Conservation (phyloP, 2,329 filamentous ascomycete genomes). For the Aspergillus sp. region DNA sequence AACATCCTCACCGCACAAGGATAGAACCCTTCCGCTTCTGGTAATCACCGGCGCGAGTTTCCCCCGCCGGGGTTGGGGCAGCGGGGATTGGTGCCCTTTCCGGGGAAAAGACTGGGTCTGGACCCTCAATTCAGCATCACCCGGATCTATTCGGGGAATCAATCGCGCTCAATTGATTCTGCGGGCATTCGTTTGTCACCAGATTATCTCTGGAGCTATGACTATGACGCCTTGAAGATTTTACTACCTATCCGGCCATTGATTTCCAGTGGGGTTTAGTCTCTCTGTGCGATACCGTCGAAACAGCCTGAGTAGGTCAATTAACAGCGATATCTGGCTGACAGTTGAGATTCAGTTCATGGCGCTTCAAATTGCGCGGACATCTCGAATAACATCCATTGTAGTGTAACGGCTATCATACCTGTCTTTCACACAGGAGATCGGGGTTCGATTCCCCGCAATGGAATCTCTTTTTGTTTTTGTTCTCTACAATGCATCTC, state of each 20-base stretch:
- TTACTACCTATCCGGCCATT: too few relatives aligned
- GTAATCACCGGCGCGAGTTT: neutral
- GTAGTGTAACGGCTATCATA: conserved; percentile 20
- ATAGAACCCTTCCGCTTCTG: neutral
- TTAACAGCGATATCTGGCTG: too few relatives aligned
- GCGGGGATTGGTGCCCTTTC: neutral
- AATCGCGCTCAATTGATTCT: too few relatives aligned
- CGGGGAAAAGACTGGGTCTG: neutral
- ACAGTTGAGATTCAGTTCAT: neutral
- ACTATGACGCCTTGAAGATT: too few relatives aligned
- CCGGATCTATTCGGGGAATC: too few relatives aligned
- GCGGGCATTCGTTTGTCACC: too few relatives aligned
- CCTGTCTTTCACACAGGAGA: conserved; percentile 19
- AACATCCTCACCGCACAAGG: too few relatives aligned
- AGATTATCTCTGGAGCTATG: too few relatives aligned
- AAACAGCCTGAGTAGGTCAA: neutral
- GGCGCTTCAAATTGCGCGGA: neutral
- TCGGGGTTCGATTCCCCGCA: conserved; percentile 20
- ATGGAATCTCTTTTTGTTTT: conserved; percentile 5
- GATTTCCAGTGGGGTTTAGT: too few relatives aligned
- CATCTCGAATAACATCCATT: conserved; percentile 1
- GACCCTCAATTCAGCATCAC: neutral
- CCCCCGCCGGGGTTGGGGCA: neutral
- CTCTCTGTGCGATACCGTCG: too few relatives aligned
- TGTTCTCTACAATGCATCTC: neutral